Evolutionary conservation across 2,329 filamentous ascomycete genomes (phyloP).

Genomic region (Ploettnerulaceae sp.): DNA sequence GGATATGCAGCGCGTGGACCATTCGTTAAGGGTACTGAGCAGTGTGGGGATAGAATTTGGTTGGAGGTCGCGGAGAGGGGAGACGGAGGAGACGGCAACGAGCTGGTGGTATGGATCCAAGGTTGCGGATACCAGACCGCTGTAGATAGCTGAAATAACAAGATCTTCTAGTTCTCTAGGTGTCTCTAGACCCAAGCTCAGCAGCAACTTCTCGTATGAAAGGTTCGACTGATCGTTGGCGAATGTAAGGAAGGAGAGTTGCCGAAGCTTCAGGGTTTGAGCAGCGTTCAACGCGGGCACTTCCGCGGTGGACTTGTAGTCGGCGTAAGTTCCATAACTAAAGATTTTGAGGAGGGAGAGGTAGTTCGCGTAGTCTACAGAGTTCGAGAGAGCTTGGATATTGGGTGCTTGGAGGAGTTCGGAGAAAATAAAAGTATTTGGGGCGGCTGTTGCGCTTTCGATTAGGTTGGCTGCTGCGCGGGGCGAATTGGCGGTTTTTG

Average conservation of each 20-base stretch:
- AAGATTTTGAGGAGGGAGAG: slow-evolving; percentile 80
- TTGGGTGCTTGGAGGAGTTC: slow-evolving; percentile 82
- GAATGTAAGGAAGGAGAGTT: slow-evolving; percentile 82
- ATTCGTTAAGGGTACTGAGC: slow-evolving; percentile 62
- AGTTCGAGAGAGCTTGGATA: slow-evolving; percentile 65
- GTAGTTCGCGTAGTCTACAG: slow-evolving; percentile 56
- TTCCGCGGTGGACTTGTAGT: slow-evolving; percentile 52
- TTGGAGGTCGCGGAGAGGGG: slow-evolving; percentile 79
- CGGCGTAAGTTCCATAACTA: slow-evolving; percentile 81
- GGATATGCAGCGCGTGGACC: slow-evolving; percentile 71
- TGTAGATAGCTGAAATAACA: slow-evolving; percentile 83
- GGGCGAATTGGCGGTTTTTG: slow-evolving; percentile 78
- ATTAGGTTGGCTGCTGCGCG: slow-evolving; percentile 83
- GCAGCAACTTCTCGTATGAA: slow-evolving; percentile 65
- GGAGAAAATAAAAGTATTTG: slow-evolving; percentile 87
- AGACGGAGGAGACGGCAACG: slow-evolving; percentile 74
- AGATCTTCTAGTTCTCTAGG: slow-evolving; percentile 75
- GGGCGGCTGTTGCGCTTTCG: slow-evolving; percentile 79
- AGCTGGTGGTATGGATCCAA: slow-evolving; percentile 73
- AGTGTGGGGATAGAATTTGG: slow-evolving; percentile 68
- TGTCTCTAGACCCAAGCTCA: slow-evolving; percentile 60
- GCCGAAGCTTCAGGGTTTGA: slow-evolving; percentile 81
- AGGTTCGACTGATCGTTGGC: slow-evolving; percentile 64
- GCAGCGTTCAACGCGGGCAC: slow-evolving; percentile 68
- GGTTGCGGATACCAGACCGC: slow-evolving; percentile 73